Evolutionary conservation across 2,329 filamentous ascomycete species (phyloP), one percentile per base, ranked within the genome.

Genomic region (Anthostomella pinea): DNA sequence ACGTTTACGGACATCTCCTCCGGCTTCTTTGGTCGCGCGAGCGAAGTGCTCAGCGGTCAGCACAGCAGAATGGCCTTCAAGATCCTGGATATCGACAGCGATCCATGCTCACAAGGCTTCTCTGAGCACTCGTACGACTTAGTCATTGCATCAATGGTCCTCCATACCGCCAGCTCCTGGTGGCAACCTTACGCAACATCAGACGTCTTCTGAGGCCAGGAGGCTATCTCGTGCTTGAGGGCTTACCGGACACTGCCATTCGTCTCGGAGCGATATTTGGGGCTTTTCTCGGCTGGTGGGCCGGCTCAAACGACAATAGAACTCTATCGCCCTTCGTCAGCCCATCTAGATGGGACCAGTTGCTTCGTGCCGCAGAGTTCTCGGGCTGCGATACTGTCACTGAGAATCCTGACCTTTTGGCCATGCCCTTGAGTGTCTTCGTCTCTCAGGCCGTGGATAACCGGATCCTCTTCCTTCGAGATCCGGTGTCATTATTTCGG

Each of bases 1-100:
- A 65, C 62, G 1, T 70, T 56, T 46, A 70, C 68, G 0, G 66
- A 71, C 34, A 57, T 67, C 6, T 62, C 62, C 1, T 32, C 57
- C 5, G 56, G 53, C 9, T 65, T 65, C 48, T 66, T 70, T 25
- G 56, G 60, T 10, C 41, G 53, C 2, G 65, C 63, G 1, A 38
- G 52, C 30, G 45, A 55, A 13, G 51, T 44, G 18, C 60, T 68
- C 30, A 32, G 44, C 4, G 33, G 41, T 3, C 51, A 56, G 31
- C 44, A 42, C 3, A 32, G 48, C 3, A 49, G 49, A 10, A 57
- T 69, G 48, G 41, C 46, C 8, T 51, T 52, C 22, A 45, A 48
- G 13, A 30, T 34, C 10, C 20, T 53, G 11, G 45, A 56, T 27
- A 31, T 41, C 17, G 33, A 39, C 6, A 18, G 11, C 8, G 23